phyloP scores from a whole-genome alignment of 352 stramenopile species.

The Phytophthora pini region DNA sequence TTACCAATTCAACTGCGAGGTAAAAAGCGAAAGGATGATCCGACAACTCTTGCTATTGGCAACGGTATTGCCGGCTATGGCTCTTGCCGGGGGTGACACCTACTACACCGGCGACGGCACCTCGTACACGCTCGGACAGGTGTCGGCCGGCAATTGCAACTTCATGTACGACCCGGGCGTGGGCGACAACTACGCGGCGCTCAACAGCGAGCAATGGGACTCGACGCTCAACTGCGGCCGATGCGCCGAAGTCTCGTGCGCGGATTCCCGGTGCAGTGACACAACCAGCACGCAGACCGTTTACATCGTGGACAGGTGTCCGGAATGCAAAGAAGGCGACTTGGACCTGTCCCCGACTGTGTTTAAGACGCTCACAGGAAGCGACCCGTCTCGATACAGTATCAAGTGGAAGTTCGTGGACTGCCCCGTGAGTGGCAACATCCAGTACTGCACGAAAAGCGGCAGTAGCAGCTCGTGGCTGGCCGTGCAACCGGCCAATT shows the following conservation, averaged over 20 bases:
- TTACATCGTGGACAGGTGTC: constrained; percentile 73
- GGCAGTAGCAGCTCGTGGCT: constrained; percentile 56
- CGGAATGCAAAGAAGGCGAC: constrained; percentile 67
- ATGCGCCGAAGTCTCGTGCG: constrained; percentile 71
- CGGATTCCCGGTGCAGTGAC: constrained; percentile 54
- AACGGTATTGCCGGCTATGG: constrained; percentile 13
- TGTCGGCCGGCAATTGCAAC: constrained; percentile 65
- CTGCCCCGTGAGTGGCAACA: constrained; percentile 8
- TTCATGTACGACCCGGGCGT: constrained; percentile 62
- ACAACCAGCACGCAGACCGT: constrained; percentile 48
- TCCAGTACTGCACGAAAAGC: constrained; percentile 60
- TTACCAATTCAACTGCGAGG: background rate
- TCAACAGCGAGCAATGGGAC: constrained; percentile 71
- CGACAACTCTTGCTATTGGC: constrained; percentile 11
- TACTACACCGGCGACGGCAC: constrained; percentile 62
- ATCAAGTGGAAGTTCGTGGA: constrained; percentile 65
- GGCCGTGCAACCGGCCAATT: constrained; percentile 54
- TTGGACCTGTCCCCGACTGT: constrained; percentile 59
- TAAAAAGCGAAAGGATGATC: constrained; percentile 2
- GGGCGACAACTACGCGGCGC: constrained; percentile 64
- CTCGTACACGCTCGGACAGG: constrained; percentile 55
- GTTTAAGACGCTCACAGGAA: constrained; percentile 55
- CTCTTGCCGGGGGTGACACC: constrained; percentile 14
- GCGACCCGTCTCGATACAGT: constrained; percentile 38
- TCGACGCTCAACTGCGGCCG: constrained; percentile 62